Evolutionary conservation across 1,139 yeast species (phyloP).

Genomic region (Yamadazyma triangularis): DNA sequence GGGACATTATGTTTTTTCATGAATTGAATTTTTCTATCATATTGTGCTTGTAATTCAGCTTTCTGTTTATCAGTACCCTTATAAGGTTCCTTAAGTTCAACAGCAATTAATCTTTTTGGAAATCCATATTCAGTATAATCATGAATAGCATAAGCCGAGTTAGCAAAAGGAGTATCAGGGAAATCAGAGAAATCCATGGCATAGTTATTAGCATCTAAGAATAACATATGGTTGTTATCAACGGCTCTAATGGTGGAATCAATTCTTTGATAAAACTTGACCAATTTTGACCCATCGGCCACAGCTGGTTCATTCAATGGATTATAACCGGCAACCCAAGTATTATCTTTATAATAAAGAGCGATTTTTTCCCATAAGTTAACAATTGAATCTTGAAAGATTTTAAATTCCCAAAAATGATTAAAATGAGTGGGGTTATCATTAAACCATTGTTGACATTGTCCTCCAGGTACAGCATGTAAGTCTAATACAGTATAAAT

Average conservation of each 20-base stretch:
- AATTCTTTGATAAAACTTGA: slow-evolving; percentile 24
- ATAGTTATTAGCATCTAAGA: slow-evolving; percentile 41
- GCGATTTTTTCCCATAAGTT: slow-evolving; percentile 37
- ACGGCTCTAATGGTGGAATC: slow-evolving; percentile 29
- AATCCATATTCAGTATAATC: slow-evolving; percentile 36
- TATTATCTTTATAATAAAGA: slow-evolving; percentile 30
- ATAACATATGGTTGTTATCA: slow-evolving; percentile 38
- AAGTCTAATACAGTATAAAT: slow-evolving; percentile 39
- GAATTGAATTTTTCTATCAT: slow-evolving; percentile 33
- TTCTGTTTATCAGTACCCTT: slow-evolving; percentile 25
- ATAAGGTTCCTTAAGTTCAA: slow-evolving; percentile 17
- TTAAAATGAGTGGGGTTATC: slow-evolving; percentile 38
- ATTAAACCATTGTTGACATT: slow-evolving; percentile 43
- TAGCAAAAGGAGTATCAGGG: slow-evolving; percentile 28
- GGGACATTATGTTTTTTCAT: slow-evolving; percentile 33
- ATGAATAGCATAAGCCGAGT: slow-evolving; percentile 39
- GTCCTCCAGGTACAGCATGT: slow-evolving; percentile 46
- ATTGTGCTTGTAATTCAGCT: slow-evolving; percentile 24
- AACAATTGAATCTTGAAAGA: slow-evolving; percentile 35
- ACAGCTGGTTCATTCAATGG: slow-evolving; percentile 43
- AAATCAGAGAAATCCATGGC: slow-evolving; percentile 41
- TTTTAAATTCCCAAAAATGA: slow-evolving; percentile 38
- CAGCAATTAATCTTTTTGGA: slow-evolving; percentile 17
- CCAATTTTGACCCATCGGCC: slow-evolving; percentile 27
- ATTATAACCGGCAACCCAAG: slow-evolving; percentile 43